Conservation (phyloP, 805 yeast genomes). For the Lipomyces orientalis region DNA sequence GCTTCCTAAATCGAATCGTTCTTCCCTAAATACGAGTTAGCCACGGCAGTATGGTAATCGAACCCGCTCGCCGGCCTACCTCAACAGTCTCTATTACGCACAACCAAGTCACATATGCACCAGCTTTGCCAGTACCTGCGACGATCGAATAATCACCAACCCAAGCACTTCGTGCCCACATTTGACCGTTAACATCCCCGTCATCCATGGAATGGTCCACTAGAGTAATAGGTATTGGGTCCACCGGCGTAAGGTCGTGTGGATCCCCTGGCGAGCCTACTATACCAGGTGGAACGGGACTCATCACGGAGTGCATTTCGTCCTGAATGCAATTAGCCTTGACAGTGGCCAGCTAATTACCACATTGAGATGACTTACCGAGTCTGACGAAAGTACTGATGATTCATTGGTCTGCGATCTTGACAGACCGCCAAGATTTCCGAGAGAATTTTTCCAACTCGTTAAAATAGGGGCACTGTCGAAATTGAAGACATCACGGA, state of each 20-base stretch:
- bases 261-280: constrained; percentile 36
- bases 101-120: constrained; percentile 53
- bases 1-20: constrained; percentile 20
- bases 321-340: constrained; percentile 1
- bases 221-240: constrained; percentile 52
- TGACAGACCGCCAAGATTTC: constrained; percentile 10
- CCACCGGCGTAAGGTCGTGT: constrained; percentile 38
- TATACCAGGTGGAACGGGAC: constrained; percentile 20
- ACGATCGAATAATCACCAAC: constrained; percentile 51
- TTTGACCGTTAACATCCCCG: constrained; percentile 19
- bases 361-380: constrained; percentile 11
- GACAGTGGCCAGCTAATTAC: not conserved
- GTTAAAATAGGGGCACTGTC: constrained; percentile 11
- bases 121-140: constrained; percentile 46
- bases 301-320: constrained; percentile 15
- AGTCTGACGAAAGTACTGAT: constrained; percentile 20
- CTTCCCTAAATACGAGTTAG: constrained; percentile 12
- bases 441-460: constrained; percentile 14
- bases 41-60: too few relatives aligned
- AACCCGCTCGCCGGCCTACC: not conserved
- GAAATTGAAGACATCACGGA: constrained; percentile 29
- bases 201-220: constrained; percentile 45
- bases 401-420: constrained; percentile 21
- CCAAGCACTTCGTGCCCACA: constrained; percentile 51
- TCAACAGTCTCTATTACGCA: constrained; percentile 47